Conservation (phyloP, 306 rosid species). For the Ammopiptanthus mongolicus region DNA sequence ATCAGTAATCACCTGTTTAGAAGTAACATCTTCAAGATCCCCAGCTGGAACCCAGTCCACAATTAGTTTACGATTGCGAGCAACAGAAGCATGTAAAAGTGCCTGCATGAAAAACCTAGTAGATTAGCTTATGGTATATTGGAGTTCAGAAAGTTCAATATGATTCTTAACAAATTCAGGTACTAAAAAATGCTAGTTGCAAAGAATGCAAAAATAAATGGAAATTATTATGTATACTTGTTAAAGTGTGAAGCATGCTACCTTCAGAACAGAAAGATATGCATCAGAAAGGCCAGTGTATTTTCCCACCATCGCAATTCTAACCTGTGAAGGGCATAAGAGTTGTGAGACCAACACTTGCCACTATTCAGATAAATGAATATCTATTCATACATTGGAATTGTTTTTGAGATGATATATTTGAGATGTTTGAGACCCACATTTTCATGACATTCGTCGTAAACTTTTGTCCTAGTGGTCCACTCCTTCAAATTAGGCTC, state of each 20-base stretch:
- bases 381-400: not conserved
- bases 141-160: not conserved
- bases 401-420: not conserved
- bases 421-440: slow-evolving; percentile 42
- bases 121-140: slow-evolving; percentile 17
- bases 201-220: not conserved
- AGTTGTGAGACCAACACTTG: not conserved
- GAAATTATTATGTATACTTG: not conserved
- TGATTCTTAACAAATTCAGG: not conserved
- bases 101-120: slow-evolving; percentile 43
- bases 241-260: slow-evolving; percentile 8
- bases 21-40: slow-evolving; percentile 66
- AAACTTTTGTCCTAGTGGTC: slow-evolving; percentile 58
- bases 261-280: slow-evolving; percentile 91
- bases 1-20: slow-evolving; percentile 42
- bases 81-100: slow-evolving; percentile 79
- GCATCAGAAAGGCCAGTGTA: slow-evolving; percentile 90
- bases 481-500: slow-evolving; percentile 68
- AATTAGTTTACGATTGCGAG: slow-evolving; percentile 51
- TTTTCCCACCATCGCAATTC: slow-evolving; percentile 94
- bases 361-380: not conserved
- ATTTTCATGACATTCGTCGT: slow-evolving; percentile 41
- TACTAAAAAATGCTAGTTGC: not conserved
- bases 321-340: slow-evolving; percentile 50
- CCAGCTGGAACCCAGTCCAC: slow-evolving; percentile 85